Evolutionary conservation across 73 alveolate genomes (phyloP).

Genomic region (Paramecium bursaria): DNA sequence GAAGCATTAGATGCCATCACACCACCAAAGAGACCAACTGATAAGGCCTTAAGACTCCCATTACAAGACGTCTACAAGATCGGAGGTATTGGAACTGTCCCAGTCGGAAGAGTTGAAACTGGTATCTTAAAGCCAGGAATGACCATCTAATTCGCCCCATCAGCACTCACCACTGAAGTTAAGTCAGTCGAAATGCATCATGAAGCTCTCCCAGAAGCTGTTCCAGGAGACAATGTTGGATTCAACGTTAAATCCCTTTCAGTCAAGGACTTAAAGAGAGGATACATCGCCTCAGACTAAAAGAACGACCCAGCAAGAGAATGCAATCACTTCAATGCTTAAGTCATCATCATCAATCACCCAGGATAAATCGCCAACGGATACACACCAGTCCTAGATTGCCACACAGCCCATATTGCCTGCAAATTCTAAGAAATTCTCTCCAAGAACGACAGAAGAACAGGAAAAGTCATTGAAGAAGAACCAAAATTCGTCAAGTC

Average conservation of each 20-base stretch:
- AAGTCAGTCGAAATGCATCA: conserved; percentile 95
- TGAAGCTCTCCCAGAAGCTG: conserved; percentile 87
- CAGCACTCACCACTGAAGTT: conserved; percentile 81
- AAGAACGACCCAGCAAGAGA: conserved; percentile 81
- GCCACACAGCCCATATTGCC: conserved; percentile 97
- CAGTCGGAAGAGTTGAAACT: conserved; percentile 97
- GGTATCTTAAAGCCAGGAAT: conserved; percentile 92
- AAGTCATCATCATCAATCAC: conserved; percentile 92
- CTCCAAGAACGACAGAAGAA: conserved; percentile 88
- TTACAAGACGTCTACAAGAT: conserved; percentile 92
- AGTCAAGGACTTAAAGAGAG: conserved; percentile 83
- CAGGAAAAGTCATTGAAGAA: conserved; percentile 87
- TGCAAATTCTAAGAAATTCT: conserved; percentile 85
- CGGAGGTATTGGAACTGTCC: conserved; percentile 95
- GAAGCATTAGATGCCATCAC: conserved; percentile 93
- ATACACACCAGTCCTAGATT: conserved; percentile 94
- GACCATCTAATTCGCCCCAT: conserved; percentile 90
- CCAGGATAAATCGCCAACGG: conserved; percentile 95
- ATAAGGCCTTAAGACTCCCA: conserved; percentile 95
- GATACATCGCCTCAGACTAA: conserved; percentile 77
- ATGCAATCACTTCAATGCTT: conserved; percentile 80
- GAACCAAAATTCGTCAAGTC: conserved; percentile 89
- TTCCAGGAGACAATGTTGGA: conserved; percentile 97
- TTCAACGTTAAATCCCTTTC: conserved; percentile 83
- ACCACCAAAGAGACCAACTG: conserved; percentile 92